phyloP scores from a whole-genome alignment of 257 asterid genomes.

The Jasminum sambac region DNA sequence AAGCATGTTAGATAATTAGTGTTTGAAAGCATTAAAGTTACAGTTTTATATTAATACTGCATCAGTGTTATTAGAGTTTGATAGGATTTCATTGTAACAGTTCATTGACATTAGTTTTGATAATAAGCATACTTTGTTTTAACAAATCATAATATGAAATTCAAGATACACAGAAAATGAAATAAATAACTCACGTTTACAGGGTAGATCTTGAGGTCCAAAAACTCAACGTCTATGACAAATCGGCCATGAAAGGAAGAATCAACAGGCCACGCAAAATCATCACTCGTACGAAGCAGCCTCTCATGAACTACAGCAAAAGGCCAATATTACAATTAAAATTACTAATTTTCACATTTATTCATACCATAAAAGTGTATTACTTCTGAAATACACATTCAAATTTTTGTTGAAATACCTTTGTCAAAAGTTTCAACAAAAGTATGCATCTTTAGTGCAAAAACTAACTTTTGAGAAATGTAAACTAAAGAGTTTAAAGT shows the following conservation, averaged over 20 bases:
- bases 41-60: no score
- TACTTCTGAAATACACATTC: not conserved
- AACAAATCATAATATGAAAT: no score
- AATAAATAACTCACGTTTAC: slow-evolving; percentile 48
- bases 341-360: not conserved
- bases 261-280: slow-evolving; percentile 81
- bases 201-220: slow-evolving; percentile 76
- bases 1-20: not conserved
- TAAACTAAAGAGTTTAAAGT: not conserved
- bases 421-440: not conserved
- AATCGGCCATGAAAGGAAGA: slow-evolving; percentile 59
- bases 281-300: slow-evolving; percentile 76
- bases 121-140: no score
- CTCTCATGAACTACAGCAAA: slow-evolving; percentile 72
- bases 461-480: not conserved
- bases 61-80: no score
- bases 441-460: not conserved
- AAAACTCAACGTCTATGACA: slow-evolving; percentile 80
- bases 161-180: no score
- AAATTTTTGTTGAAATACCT: not conserved
- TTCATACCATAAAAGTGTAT: not conserved
- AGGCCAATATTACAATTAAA: slow-evolving; percentile 17
- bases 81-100: no score
- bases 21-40: no score
- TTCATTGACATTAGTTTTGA: no score